Base-by-base conservation (phyloP, 352 stramenopile species). In the Phytophthora multivora region DNA sequence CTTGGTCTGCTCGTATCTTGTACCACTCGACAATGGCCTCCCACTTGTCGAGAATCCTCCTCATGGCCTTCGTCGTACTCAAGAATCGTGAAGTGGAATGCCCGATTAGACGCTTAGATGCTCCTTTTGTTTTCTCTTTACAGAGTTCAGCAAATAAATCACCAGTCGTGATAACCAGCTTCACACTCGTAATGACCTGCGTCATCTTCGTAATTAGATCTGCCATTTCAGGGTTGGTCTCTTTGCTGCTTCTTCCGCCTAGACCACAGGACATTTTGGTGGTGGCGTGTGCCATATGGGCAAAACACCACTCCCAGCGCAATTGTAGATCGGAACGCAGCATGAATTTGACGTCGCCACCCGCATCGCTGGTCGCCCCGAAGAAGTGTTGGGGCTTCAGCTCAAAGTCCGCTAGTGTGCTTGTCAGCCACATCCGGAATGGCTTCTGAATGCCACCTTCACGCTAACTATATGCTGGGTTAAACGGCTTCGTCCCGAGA, bases 251-350 rank as follows among this genome's bases (percentile, higher is more conserved):
- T 25, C 54, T 45, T 2, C 36, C 56, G 25, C 56, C 46, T 8
- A 76, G 30, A 4, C 59, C 69, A 50, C 60, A 79, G 2, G 70
- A 60, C 16, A 35, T 31, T 40, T 73, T 79, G 3, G 51, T 73
- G 0, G 62, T 54, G 13, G 54, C 58, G 38, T 66, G 66, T 4
- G 52, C 48, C 42, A 70, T 51, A 13, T 72, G 58, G 36, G 15
- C 5, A 36, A 73, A 42, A 15, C 65, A 69, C 51, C 54, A 63
- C 26, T 63, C 16, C 54, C 70, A 73, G 2, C 38, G 39, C n/a
- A 78, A 21, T 9, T 62, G 41, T 8, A 72, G 26, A 15, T 19
- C 60, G 8, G 47, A 35, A 9, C 18, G 41, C 15, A 68, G 46
- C 52, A 76, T 66, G 1, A 11, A 42, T 31, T 69, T 67, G 3